A percentile compares a stretch with the other conserved stretches of the same genome.
phyloP scores from a whole-genome alignment of 306 rosid genomes.

The Geum urbanum region DNA sequence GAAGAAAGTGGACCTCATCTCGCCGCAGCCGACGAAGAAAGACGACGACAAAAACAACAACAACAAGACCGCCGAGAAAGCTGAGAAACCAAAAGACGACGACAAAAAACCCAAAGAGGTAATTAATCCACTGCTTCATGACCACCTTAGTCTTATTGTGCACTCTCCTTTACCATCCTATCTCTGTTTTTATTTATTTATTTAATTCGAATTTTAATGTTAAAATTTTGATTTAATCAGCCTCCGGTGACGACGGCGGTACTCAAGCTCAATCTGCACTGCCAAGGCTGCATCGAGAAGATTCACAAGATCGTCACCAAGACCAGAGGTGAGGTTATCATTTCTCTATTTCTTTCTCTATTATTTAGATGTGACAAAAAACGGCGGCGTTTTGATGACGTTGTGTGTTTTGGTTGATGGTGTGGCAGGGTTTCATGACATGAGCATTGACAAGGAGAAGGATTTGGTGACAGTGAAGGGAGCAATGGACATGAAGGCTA shows the following conservation, averaged over 20 bases:
- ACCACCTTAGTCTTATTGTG: neutral
- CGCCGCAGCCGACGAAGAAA: conserved; percentile 51
- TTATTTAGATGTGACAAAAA: neutral
- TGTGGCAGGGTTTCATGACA: conserved; percentile 41
- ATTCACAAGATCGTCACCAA: conserved; percentile 35
- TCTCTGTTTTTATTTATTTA: too few species aligned
- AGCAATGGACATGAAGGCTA: conserved; percentile 53
- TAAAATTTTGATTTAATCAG: conserved; percentile 17
- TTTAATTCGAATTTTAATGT: too few species aligned
- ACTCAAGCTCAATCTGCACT: conserved; percentile 55
- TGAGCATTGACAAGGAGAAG: conserved; percentile 51
- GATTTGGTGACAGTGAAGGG: conserved; percentile 57
- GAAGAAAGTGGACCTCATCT: conserved; percentile 58
- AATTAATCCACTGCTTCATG: conserved; percentile 8
- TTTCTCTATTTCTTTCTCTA: too few species aligned
- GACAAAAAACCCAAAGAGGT: conserved; percentile 66
- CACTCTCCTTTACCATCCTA: neutral
- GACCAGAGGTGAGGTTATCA: conserved; percentile 42
- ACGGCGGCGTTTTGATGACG: conserved; percentile 10
- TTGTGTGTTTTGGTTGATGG: neutral
- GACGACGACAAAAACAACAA: conserved; percentile 25
- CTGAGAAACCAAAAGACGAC: conserved; percentile 33
- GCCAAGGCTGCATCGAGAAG: conserved; percentile 61
- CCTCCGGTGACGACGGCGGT: conserved; percentile 55
- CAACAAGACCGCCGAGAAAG: conserved; percentile 23